These are phyloP conservation scores for Calonectria leucothoes DNA, from an alignment of 2,329 filamentous ascomycete genomes.

Conservation along the genomic window DNA sequence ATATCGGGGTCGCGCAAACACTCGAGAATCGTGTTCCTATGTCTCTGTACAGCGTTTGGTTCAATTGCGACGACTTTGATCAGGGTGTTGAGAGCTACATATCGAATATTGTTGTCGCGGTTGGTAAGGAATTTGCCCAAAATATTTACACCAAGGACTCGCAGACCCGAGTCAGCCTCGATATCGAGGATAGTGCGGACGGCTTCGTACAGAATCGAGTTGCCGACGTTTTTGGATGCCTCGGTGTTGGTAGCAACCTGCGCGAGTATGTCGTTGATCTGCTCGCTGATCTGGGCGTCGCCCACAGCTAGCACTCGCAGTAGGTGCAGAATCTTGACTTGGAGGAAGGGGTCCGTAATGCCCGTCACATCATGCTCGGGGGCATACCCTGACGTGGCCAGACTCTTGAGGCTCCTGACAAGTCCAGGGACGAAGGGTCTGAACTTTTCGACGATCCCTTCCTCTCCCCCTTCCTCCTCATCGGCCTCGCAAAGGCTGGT, in stretches of 20 bases:
- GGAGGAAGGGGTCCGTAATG: conserved; percentile 96
- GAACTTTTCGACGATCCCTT: conserved; percentile 91
- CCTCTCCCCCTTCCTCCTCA: conserved; percentile 90
- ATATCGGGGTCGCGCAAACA: conserved; percentile 97
- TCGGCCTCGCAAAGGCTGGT: conserved; percentile 95
- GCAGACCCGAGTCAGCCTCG: conserved; percentile 93
- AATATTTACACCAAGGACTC: conserved; percentile 97
- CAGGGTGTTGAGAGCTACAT: conserved; percentile 95
- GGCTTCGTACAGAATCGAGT: conserved; percentile 97
- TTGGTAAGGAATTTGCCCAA: conserved; percentile 98
- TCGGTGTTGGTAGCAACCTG: conserved; percentile 99
- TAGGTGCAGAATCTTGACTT: conserved; percentile 93
- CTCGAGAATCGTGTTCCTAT: conserved; percentile 97
- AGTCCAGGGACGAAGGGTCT: conserved; percentile 85
- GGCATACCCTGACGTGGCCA: conserved; percentile 95
- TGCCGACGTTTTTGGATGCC: conserved; percentile 97
- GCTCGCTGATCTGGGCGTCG: conserved; percentile 88
- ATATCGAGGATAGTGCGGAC: conserved; percentile 98
- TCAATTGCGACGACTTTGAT: conserved; percentile 99
- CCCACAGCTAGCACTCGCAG: conserved; percentile 88
- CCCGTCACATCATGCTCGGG: conserved; percentile 98
- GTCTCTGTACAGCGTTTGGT: conserved; percentile 95
- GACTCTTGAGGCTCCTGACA: conserved; percentile 89
- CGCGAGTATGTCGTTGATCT: conserved; percentile 98
- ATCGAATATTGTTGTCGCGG: conserved; percentile 98